These are phyloP conservation scores for Phalaenopsis equestris DNA, from an alignment of 106 monocot species.

Conservation along the genomic window DNA sequence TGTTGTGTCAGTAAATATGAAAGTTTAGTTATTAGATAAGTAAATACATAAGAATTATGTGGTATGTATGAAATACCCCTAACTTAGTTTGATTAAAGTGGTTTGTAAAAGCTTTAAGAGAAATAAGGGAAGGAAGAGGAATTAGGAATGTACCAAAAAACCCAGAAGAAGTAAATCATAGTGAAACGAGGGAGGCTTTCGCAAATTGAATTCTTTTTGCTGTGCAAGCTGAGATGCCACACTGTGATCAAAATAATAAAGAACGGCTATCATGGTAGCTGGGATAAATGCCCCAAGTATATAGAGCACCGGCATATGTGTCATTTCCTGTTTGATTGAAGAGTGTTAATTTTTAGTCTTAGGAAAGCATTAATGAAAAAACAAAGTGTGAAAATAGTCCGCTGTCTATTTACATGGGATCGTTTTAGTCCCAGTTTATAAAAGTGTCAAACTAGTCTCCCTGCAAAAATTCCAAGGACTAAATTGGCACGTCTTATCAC, in stretches of 20 bases:
- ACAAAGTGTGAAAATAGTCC: no score
- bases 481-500: no score
- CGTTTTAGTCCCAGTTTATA: no score
- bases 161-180: slow-evolving; percentile 59
- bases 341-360: not conserved
- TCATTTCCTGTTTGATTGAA: slow-evolving; percentile 57
- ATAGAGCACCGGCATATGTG: slow-evolving; percentile 62
- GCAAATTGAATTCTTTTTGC: slow-evolving; percentile 81
- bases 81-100: not conserved
- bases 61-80: no score
- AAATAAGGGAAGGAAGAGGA: not conserved
- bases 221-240: slow-evolving; percentile 85
- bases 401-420: no score
- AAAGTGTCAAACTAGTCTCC: no score
- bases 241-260: slow-evolving; percentile 85
- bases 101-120: not conserved
- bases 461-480: no score
- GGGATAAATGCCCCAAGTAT: slow-evolving; percentile 84
- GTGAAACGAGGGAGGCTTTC: slow-evolving; percentile 80
- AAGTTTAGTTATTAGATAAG: no score
- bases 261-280: slow-evolving; percentile 85
- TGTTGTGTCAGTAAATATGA: no score
- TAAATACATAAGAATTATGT: no score
- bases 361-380: not conserved
- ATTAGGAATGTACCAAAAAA: slow-evolving; percentile 18